Percentiles rank a stretch among this genome's conserved stretches.
phyloP scores from a whole-genome alignment of 108 stramenopile species.

The Pelagomonas calceolata region DNA sequence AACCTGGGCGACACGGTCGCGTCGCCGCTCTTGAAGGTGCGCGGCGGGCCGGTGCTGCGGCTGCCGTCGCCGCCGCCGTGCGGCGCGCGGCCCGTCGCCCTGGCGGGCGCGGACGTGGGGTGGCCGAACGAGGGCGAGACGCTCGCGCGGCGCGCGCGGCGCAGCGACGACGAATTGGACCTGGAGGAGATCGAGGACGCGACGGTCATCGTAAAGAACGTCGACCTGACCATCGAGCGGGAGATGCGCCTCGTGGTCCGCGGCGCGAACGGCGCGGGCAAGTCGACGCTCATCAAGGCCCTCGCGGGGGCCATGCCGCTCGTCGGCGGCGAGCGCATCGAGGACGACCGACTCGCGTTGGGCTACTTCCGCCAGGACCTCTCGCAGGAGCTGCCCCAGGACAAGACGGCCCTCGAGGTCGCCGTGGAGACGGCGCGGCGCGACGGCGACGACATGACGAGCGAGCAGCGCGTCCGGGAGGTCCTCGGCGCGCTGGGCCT shows the following conservation, averaged over 20 bases:
- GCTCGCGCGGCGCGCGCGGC: background rate
- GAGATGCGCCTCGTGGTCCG: constrained; percentile 45
- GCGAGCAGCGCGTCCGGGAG: constrained; percentile 53
- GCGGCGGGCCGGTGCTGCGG: constrained; percentile 6
- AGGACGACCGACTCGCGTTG: constrained; percentile 37
- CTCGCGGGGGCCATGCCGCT: constrained; percentile 63
- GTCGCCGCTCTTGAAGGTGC: constrained; percentile 11
- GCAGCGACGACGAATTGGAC: too few relatives aligned
- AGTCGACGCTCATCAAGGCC: constrained; percentile 69
- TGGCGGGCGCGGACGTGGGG: constrained; percentile 55
- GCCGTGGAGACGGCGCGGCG: constrained; percentile 24
- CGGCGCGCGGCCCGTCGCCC: constrained; percentile 27
- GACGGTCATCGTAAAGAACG: constrained; percentile 18
- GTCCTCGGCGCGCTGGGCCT: constrained; percentile 68
- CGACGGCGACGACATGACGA: constrained; percentile 54
- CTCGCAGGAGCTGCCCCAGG: constrained; percentile 67
- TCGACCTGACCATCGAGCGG: constrained; percentile 37
- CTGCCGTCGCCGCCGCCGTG: constrained; percentile 27
- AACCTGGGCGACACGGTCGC: background rate
- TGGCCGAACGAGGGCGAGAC: background rate
- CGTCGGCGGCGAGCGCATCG: constrained; percentile 48
- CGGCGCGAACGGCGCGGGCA: constrained; percentile 82
- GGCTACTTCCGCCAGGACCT: constrained; percentile 76
- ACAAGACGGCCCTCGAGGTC: constrained; percentile 23
- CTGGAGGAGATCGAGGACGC: constrained; percentile 12